Percentiles rank a stretch among this genome's conserved stretches.
phyloP scores from a whole-genome alignment of 345 rosid genomes.

The Brassica carinata region DNA sequence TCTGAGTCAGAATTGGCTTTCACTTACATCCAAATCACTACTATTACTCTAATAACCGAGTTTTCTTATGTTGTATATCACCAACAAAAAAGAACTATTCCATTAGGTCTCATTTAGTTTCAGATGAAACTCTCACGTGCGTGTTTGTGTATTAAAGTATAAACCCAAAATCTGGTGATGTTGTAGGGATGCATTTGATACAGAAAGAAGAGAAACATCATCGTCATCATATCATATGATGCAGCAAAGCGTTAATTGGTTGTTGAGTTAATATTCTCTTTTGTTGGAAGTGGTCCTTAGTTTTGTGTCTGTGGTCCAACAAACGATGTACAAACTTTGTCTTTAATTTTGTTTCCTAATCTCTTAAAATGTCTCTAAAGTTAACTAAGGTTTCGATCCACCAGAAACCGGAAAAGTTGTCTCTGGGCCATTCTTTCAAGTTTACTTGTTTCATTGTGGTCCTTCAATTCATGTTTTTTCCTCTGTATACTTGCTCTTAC shows the following conservation, averaged over 20 bases:
- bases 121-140: conserved; percentile 20
- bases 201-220: conserved; percentile 35
- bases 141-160: conserved; percentile 10
- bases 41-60: conserved; percentile 5
- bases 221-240: conserved; percentile 27
- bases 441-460: conserved; percentile 15
- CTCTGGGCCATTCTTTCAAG: conserved; percentile 18
- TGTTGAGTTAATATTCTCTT: conserved; percentile 39
- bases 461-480: conserved; percentile 7
- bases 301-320: conserved; percentile 42
- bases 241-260: conserved; percentile 37
- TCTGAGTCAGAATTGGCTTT: conserved; percentile 20
- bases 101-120: neutral
- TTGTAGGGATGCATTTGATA: conserved; percentile 32
- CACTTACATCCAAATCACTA: conserved; percentile 14
- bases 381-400: conserved; percentile 35
- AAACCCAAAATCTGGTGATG: conserved; percentile 30
- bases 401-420: conserved; percentile 23
- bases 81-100: neutral
- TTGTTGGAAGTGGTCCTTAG: conserved; percentile 44
- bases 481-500: conserved; percentile 4
- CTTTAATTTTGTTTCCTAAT: conserved; percentile 32
- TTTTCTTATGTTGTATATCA: neutral
- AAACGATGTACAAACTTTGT: conserved; percentile 23
- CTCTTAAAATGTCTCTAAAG: conserved; percentile 31